Evolutionary conservation across 148 eudicot species (phyloP), one percentile per base, ranked within the genome.

Genomic region (Limonium bicolor): DNA sequence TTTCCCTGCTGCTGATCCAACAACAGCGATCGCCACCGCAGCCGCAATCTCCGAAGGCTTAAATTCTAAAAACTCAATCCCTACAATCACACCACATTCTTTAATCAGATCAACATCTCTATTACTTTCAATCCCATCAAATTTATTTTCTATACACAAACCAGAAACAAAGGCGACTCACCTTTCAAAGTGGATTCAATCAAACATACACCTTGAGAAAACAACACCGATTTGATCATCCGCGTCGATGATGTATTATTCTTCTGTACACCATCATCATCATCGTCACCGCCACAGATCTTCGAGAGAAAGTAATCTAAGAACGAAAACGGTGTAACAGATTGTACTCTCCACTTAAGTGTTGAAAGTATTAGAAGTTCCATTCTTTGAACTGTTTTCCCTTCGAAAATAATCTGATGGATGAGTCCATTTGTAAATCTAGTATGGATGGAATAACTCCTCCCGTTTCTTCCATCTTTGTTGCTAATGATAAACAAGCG

Each of bases 1-100:
- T n/a, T n/a, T n/a, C n/a, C n/a, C n/a, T n/a, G n/a, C n/a, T n/a
- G n/a, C n/a, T n/a, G n/a, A n/a, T n/a, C n/a, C n/a, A n/a, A n/a
- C 61, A 36, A 78, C 80, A 71, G 63, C 66, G 30, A 85, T 51
- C 31, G 93, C 80, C 66, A 78, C 95, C 66, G 87, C 87, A 67
- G 99, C 95, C 66, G 95, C 93, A 53, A 90, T 67, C 53, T 84
- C 95, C 60, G 93, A 84, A 36, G 95, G 76, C 73, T 50, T 85
- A 79, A 77, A 90, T 65, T 90, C 80, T 75, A 90, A 75, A 59
- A 68, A 78, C 47, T 80, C 85, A 66, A 76, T 79, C 19, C 72
- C 94, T 84, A 70, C 76, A 80, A 61, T 64, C 31, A 1, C 19
- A 3, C 10, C 8, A 18, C 10, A 2, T n/a, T 17, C 7, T 7